Evolutionary conservation across 2,329 filamentous ascomycete species (phyloP).

Genomic region (Fusarium kyushuense): DNA sequence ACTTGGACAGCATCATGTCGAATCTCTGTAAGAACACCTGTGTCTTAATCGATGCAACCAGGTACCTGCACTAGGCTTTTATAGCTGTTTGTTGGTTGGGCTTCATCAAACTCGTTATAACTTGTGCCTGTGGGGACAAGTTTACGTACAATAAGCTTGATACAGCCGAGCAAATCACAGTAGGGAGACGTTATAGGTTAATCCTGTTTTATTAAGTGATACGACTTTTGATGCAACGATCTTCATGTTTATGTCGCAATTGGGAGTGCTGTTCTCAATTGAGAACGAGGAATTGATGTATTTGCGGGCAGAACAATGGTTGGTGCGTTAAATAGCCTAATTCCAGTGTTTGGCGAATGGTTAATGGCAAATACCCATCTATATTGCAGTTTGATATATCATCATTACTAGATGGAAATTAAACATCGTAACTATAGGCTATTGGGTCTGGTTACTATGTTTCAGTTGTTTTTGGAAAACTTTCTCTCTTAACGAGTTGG

Average conservation of each 20-base stretch:
- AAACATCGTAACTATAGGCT: too few species aligned
- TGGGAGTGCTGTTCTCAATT: neutral
- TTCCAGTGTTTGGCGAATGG: too few species aligned
- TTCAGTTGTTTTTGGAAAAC: too few species aligned
- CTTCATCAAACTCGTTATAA: too few species aligned
- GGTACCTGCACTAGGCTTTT: rapidly evolving
- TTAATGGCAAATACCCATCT: too few species aligned
- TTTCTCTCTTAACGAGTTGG: too few species aligned
- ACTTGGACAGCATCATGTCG: neutral
- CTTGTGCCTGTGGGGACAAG: neutral
- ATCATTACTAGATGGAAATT: too few species aligned
- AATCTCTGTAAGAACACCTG: rapidly evolving
- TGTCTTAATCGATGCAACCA: rapidly evolving
- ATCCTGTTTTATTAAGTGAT: neutral
- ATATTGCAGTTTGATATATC: too few species aligned
- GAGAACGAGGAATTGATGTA: neutral
- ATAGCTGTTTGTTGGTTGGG: neutral
- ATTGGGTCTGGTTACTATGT: too few species aligned
- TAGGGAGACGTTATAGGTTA: rapidly evolving
- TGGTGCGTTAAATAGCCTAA: neutral
- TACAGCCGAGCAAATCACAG: conserved; percentile 12
- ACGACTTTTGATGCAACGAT: neutral
- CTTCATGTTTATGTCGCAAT: neutral
- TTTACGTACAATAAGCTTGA: neutral
- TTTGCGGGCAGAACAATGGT: neutral